Conservation (phyloP, 1,284 basidiomycete genomes). For the Paramarasmius palmivorus region DNA sequence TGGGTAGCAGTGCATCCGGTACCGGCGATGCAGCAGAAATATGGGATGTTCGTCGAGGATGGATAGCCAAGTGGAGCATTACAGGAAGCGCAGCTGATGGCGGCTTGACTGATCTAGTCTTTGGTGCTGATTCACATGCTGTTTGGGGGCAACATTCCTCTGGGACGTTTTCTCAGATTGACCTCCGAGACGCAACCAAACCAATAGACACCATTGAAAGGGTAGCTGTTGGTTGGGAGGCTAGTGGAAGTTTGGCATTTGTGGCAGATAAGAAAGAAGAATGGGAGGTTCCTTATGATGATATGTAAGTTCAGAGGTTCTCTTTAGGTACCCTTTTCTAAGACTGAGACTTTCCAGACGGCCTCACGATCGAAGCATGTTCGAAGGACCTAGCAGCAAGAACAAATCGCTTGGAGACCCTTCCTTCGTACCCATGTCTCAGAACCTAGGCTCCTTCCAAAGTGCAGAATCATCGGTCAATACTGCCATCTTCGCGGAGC, state of each 20-base stretch:
- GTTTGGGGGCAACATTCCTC: constrained; percentile 80
- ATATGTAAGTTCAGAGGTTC: constrained; percentile 57
- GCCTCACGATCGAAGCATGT: constrained; percentile 42
- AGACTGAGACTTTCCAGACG: constrained; percentile 37
- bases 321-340: constrained; percentile 5
- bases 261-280: constrained; percentile 56
- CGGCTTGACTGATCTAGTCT: constrained; percentile 70
- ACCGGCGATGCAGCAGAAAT: constrained; percentile 69
- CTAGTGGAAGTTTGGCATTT: constrained; percentile 69
- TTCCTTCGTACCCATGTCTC: constrained; percentile 45
- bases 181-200: constrained; percentile 61
- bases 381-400: constrained; percentile 35
- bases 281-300: constrained; percentile 85
- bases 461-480: constrained; percentile 38
- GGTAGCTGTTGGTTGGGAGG: constrained; percentile 69
- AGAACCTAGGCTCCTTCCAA: constrained; percentile 55
- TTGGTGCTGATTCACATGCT: constrained; percentile 65
- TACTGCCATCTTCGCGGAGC: constrained; percentile 52
- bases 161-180: constrained; percentile 80
- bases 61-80: constrained; percentile 83
- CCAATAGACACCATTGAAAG: constrained; percentile 75
- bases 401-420: constrained; percentile 56
- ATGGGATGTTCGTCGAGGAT: constrained; percentile 84
- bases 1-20: not conserved
- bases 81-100: constrained; percentile 63